Evolutionary conservation across 257 asterid genomes (phyloP).

Genomic region (Primulina huaijiensis): DNA sequence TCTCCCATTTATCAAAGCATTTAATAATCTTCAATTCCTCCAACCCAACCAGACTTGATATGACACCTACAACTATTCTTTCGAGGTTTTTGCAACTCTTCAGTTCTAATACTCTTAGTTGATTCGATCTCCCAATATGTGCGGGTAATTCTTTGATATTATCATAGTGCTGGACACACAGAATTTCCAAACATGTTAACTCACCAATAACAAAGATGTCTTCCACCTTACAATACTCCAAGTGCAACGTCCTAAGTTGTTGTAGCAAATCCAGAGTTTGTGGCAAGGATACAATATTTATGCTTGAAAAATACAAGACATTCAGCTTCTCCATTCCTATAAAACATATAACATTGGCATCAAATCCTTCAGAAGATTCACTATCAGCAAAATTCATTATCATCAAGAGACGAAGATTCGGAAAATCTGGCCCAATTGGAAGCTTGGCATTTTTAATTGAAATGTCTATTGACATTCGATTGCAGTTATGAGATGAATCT

Average conservation of each 20-base stretch:
- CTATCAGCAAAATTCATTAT: too few species aligned
- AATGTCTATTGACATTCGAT: constrained; percentile 19
- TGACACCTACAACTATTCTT: too few species aligned
- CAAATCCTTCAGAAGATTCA: not conserved
- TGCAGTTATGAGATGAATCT: not conserved
- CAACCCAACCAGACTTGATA: too few species aligned
- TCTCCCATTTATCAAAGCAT: not conserved
- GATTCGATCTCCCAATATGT: not conserved
- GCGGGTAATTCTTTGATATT: not conserved
- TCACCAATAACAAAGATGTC: constrained; percentile 1
- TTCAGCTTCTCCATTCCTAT: not conserved
- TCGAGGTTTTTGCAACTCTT: not conserved
- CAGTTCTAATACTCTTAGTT: not conserved
- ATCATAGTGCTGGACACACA: not conserved
- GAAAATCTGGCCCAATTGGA: not conserved
- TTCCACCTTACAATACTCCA: not conserved
- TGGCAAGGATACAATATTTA: not conserved
- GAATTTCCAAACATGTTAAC: constrained; percentile 11
- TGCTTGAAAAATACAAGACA: not conserved
- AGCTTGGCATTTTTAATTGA: not conserved
- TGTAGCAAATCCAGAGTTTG: not conserved
- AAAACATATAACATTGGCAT: not conserved
- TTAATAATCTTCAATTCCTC: not conserved
- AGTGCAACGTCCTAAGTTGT: constrained; percentile 7
- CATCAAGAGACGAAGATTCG: constrained; percentile 16